Conservation (phyloP, 2,329 filamentous ascomycete species). For the Ceratocystis cubensis region DNA sequence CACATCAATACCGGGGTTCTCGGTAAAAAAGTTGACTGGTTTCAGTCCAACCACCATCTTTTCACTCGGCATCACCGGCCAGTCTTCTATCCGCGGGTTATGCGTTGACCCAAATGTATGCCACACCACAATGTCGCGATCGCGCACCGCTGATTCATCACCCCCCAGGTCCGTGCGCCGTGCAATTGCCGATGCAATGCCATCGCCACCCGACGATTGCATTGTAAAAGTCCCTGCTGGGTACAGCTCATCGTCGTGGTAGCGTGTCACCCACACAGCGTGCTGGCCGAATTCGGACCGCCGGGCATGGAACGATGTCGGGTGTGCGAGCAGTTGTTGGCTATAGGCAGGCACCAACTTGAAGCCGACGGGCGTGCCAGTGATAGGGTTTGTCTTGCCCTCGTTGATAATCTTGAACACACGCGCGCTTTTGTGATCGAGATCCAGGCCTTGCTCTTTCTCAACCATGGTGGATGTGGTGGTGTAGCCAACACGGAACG, state of each 20-base stretch:
- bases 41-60: slow-evolving; percentile 39
- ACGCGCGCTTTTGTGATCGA: slow-evolving; percentile 38
- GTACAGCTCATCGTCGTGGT: slow-evolving; percentile 34
- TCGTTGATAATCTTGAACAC: slow-evolving; percentile 40
- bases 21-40: slow-evolving; percentile 42
- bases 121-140: slow-evolving; percentile 46
- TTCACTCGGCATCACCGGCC: slow-evolving; percentile 56
- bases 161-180: slow-evolving; percentile 25
- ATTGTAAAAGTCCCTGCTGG: slow-evolving; percentile 35
- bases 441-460: slow-evolving; percentile 36
- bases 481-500: slow-evolving; percentile 37
- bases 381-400: slow-evolving; percentile 31
- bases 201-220: slow-evolving; percentile 35
- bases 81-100: slow-evolving; percentile 52
- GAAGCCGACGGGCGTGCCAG: slow-evolving; percentile 35
- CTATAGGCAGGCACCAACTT: slow-evolving; percentile 37
- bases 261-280: slow-evolving; percentile 35
- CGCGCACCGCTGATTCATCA: slow-evolving; percentile 33
- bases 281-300: slow-evolving; percentile 35
- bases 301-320: slow-evolving; percentile 30
- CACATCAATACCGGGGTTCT: slow-evolving; percentile 40
- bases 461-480: slow-evolving; percentile 34
- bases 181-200: slow-evolving; percentile 32
- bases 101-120: slow-evolving; percentile 50
- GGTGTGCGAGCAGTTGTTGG: slow-evolving; percentile 33